Evolutionary conservation across 2,329 filamentous ascomycete species (phyloP), one percentile per base, ranked within the genome.

Genomic region (Moelleriella libera): DNA sequence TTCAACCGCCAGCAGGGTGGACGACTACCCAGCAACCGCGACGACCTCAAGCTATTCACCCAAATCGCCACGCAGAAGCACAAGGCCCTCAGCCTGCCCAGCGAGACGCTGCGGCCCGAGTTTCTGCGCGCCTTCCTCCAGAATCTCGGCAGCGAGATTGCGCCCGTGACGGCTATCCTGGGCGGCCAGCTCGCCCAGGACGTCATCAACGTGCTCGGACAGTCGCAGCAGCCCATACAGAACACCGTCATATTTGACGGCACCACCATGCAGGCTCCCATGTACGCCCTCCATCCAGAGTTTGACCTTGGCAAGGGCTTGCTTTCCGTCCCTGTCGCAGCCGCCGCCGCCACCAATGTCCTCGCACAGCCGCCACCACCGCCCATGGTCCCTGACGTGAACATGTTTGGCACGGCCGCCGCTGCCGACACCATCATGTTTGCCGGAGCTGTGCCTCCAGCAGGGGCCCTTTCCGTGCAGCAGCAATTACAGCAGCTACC

Each of bases 171-270:
- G 0, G 89, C 92, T 2, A 87, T 95, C 49, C 71, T 98, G 9
- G 92, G 92, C 45, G 92, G 89, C 8, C 81, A 89, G 62, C 74
- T 98, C 12, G 88, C 90, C 1, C 92, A 98, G 66, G 92, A 98
- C 61, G 88, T 95, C 46, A 97, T 98, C 67, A 97, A 97, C 58
- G 89, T 96, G 32, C 76, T 97, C 5, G 88, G 89, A 45, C 81
- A 85, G 61, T 81, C 85, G 41, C 88, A 97, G 67, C 92, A 96
- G 64, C 92, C 92, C 1, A 84, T 98, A 41, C 92, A 98, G 68
- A 98, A 98, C 63, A 80, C 95, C 62, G 76, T 95, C 45, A 71
- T 97, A 21, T 95, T 97, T 58, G 88, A 97, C 62, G 89, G 89
- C 11, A 85, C 87, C 55, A 76, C 74, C 43, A 85, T 86, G 64